A percentile compares a stretch with the other conserved stretches of the same genome.
Conservation (phyloP, 352 stramenopile species). For the Elongisporangium anandrum region DNA sequence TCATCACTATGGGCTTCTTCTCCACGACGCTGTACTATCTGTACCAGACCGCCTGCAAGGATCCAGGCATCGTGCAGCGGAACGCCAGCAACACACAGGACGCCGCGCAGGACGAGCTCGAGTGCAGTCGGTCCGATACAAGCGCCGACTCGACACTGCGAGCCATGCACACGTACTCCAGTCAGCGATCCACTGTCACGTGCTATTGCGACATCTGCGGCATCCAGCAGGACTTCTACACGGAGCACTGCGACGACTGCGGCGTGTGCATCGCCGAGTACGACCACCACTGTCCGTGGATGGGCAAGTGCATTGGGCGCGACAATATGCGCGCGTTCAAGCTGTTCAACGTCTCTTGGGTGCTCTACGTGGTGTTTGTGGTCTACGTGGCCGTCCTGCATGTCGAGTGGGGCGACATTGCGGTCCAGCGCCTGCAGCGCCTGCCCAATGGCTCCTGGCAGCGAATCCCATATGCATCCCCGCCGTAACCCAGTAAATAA, state of each 20-base stretch:
- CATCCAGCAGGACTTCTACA: conserved; percentile 47
- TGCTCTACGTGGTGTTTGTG: conserved; percentile 84
- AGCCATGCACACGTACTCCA: conserved; percentile 18
- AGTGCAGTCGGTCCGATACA: not conserved
- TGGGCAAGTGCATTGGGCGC: conserved; percentile 92
- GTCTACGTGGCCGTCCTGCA: conserved; percentile 52
- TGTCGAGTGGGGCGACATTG: conserved; percentile 38
- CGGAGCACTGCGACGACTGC: conserved; percentile 92
- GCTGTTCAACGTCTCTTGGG: conserved; percentile 81
- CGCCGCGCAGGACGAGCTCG: not conserved
- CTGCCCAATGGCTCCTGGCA: not conserved
- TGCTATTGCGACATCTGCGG: conserved; percentile 70
- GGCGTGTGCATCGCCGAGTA: conserved; percentile 89
- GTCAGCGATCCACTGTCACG: conserved; percentile 12
- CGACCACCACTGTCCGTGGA: conserved; percentile 93
- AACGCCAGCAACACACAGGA: conserved; percentile 2
- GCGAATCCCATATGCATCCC: not conserved
- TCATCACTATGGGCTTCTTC: conserved; percentile 55
- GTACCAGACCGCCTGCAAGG: conserved; percentile 62
- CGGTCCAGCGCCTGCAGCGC: conserved; percentile 31
- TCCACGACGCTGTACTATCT: conserved; percentile 61
- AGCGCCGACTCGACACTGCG: conserved; percentile 2
- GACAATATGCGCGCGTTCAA: conserved; percentile 90
- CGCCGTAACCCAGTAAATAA: not conserved
- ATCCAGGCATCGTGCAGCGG: conserved; percentile 61